Evolutionary conservation across 805 yeast genomes (phyloP), one percentile per base, ranked within the genome.

Genomic region (Candida bentonensis): DNA sequence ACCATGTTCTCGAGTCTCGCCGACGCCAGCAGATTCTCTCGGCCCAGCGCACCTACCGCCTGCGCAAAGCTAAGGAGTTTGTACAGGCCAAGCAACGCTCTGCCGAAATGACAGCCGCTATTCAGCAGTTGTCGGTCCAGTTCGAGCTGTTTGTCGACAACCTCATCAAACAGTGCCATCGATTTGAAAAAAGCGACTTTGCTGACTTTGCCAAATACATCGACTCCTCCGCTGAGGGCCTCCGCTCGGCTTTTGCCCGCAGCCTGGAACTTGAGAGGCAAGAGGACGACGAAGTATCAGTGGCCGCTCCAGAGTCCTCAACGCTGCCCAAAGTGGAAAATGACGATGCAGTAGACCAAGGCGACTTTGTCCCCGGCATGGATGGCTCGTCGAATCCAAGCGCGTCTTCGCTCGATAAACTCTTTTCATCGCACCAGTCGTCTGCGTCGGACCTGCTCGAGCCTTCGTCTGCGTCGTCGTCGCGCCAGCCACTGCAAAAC

Each of bases 21-120:
- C 42, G 51, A 45, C n/a, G 52, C 11, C 52, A 50, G 15, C 51
- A 49, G 23, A 42, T 49, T 7, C 22, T 52, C 26, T 45, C 41
- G 13, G 51, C 51, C 5, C 51, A 49, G 39, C 23, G 51, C 42
- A 43, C 52, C 13, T 49, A 49, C 44, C 51, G 51, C 3, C 40
- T 48, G 27, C 26, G 47, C 36, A 49, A 50, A 21, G 52, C 36
- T 5, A 9, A n/a, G 17, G 36, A 30, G 36, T 30, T 30, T n/a
- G n/a, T 9, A 15, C 17, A 30, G 17, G 5, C 17, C 20, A 11
- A 30, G 36, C 36, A 17, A 7, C 13, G 17, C 7, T 9, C 5
- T n/a, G 20, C 36, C 5, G 36, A 13, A 5, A 30, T 30, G 36
- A 5, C 17, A 4, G 36, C 36, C 36, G 20, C 7, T 5, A 9